Conservation (phyloP, 176 grass and related monocot species). For the Hordeum marinum region DNA sequence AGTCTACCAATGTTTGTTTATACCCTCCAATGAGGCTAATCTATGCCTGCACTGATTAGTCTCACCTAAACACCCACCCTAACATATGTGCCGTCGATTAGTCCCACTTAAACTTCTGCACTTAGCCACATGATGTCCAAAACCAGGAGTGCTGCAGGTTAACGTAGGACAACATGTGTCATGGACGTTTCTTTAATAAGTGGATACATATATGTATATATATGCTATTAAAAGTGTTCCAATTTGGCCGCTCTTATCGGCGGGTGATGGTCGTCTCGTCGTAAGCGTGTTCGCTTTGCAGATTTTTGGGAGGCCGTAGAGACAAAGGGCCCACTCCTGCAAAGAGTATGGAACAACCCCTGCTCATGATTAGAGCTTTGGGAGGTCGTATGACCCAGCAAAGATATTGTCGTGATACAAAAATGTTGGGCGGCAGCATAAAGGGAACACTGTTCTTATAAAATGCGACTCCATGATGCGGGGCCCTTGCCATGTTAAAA, state of each 20-base stretch:
- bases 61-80: too few species aligned
- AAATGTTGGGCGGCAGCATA: not conserved
- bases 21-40: not conserved
- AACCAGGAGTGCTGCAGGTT: not conserved
- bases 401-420: not conserved
- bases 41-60: not conserved
- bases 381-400: not conserved
- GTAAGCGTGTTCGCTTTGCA: not conserved
- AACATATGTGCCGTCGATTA: not conserved
- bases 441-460: not conserved
- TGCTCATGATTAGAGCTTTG: slow-evolving; percentile 2
- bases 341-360: not conserved
- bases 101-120: not conserved
- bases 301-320: not conserved
- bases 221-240: not conserved
- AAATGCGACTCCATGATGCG: not conserved
- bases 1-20: too few species aligned
- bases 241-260: not conserved
- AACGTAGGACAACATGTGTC: not conserved
- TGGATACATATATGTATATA: not conserved
- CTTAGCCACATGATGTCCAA: not conserved
- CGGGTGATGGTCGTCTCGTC: not conserved
- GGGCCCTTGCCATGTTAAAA: not conserved
- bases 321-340: not conserved
- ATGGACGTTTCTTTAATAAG: not conserved